phyloP scores from a whole-genome alignment of 257 asterid genomes.

The Cinchona pubescens region DNA sequence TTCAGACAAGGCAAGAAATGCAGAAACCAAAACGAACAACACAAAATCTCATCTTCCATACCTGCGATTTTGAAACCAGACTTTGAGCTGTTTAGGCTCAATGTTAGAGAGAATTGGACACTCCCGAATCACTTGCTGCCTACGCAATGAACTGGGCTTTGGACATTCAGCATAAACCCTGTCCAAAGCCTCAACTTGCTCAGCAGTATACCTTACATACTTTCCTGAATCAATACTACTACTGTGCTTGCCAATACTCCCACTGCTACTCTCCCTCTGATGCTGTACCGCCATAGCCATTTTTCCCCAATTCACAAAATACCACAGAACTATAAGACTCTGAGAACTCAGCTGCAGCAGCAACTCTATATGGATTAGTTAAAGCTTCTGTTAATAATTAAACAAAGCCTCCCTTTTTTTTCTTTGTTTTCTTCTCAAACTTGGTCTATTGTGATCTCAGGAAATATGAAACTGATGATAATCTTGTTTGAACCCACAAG shows the following conservation, averaged over 20 bases:
- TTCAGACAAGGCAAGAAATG: background rate
- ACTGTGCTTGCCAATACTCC: slow-evolving; percentile 61
- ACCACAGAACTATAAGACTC: slow-evolving; percentile 11
- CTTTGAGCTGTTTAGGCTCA: slow-evolving; percentile 93
- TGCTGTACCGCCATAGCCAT: slow-evolving; percentile 95
- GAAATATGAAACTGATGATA: slow-evolving; percentile 39
- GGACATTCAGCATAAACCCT: slow-evolving; percentile 91
- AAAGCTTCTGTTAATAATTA: slow-evolving; percentile 30
- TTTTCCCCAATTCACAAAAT: slow-evolving; percentile 8
- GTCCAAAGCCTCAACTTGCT: slow-evolving; percentile 93
- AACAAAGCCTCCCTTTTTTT: slow-evolving; percentile 13
- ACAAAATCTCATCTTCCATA: slow-evolving; percentile 13
- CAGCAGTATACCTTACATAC: slow-evolving; percentile 83
- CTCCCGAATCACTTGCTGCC: slow-evolving; percentile 88
- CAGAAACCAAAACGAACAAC: background rate
- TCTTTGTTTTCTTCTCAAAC: background rate
- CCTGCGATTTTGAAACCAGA: slow-evolving; percentile 98
- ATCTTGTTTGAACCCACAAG: slow-evolving; percentile 45
- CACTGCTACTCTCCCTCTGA: slow-evolving; percentile 77
- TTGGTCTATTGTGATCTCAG: slow-evolving; percentile 30
- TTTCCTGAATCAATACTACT: slow-evolving; percentile 65
- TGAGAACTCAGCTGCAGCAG: slow-evolving; percentile 23
- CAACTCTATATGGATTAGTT: slow-evolving; percentile 14
- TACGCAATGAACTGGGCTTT: slow-evolving; percentile 78
- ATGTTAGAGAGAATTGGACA: slow-evolving; percentile 77